Conservation (phyloP, 2,329 filamentous ascomycete genomes). For the Colletotrichum trifolii region DNA sequence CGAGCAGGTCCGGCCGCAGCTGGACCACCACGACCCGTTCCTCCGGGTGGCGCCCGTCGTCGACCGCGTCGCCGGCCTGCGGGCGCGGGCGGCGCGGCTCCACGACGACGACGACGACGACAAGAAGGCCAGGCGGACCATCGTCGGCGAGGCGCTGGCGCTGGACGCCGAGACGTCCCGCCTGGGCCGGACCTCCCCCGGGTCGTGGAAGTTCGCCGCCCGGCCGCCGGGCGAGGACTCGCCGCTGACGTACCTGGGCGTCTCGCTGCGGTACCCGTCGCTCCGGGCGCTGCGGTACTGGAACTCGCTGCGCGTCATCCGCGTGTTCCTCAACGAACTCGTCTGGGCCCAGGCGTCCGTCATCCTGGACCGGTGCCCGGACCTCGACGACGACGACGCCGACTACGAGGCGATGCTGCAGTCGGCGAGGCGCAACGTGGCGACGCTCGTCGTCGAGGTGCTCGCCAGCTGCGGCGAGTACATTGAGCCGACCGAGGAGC, state of each 20-base stretch:
- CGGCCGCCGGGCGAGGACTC: conserved; percentile 12
- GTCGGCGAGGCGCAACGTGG: conserved; percentile 35
- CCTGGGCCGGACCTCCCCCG: conserved; percentile 11
- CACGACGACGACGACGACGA: conserved; percentile 2
- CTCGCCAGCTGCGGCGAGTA: conserved; percentile 39
- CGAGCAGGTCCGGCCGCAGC: conserved; percentile 22
- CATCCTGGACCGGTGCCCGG: conserved; percentile 13
- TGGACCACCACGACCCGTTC: conserved; percentile 35
- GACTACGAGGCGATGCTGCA: conserved; percentile 18
- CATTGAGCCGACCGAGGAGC: conserved; percentile 30
- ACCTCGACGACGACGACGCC: background rate
- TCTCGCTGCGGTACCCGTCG: conserved; percentile 38
- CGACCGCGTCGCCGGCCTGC: conserved; percentile 37
- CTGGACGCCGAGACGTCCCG: conserved; percentile 37
- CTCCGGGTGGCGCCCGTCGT: conserved; percentile 36
- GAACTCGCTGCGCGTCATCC: conserved; percentile 42
- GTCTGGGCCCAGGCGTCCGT: conserved; percentile 25
- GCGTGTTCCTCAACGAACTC: conserved; percentile 40
- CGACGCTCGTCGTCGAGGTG: conserved; percentile 36
- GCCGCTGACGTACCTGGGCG: conserved; percentile 35
- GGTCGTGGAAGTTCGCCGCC: conserved; percentile 28
- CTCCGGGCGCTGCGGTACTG: conserved; percentile 40
- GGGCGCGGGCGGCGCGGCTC: conserved; percentile 22
- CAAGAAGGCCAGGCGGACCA: conserved; percentile 1
- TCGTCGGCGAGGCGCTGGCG: conserved; percentile 38